Base-by-base conservation (phyloP, 75 land plant genomes). In the Picea sitchensis region DNA sequence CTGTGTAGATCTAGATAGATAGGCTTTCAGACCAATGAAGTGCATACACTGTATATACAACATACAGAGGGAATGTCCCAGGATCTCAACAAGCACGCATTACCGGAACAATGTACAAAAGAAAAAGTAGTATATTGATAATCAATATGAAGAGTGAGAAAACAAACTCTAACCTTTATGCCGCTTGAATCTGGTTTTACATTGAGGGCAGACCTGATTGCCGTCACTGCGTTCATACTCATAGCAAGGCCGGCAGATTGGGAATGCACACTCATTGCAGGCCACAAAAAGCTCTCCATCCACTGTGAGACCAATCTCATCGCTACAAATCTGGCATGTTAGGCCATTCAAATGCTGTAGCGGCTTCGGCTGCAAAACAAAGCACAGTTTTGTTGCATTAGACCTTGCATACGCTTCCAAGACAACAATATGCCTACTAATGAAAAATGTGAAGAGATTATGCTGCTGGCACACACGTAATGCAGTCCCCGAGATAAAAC, bases 181-280 rank as follows among this genome's bases (percentile, higher is more conserved):
- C 18, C 97, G 91, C 85, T 88, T 92, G 79, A 84, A 92, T 67
- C 97, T 81, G 69, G 97, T 94, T 58, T 89, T 94, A 88, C 97
- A 94, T 68, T 90, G 94, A 4, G 96, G 96, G 32, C 96, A 94
- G 51, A 87, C 79, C 79, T 89, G 88, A 65, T 80, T 92, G 36
- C 97, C 97, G 78, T 94, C 97, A 54, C 82, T 83, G 34, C 97
- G 87, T 83, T 94, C 97, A 57, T 94, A 94, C 79, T 94, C 97
- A 59, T 94, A 94, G 83, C 97, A 94, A 26, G 90, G 81, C 73
- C 96, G 76, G 87, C 96, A 94, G 8, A 92, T 85, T 12, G 96
- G 96, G 79, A 95, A 95, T 15, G 92, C 98, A 78, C 98, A 95
- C 78, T 95, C 98, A 63, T 95, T 94, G 83, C 98, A 95, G 51